Percentiles rank a stretch among this genome's conserved stretches.
phyloP scores from a whole-genome alignment of 2,329 filamentous ascomycete species.

The Berkeleyomyces rouxiae region DNA sequence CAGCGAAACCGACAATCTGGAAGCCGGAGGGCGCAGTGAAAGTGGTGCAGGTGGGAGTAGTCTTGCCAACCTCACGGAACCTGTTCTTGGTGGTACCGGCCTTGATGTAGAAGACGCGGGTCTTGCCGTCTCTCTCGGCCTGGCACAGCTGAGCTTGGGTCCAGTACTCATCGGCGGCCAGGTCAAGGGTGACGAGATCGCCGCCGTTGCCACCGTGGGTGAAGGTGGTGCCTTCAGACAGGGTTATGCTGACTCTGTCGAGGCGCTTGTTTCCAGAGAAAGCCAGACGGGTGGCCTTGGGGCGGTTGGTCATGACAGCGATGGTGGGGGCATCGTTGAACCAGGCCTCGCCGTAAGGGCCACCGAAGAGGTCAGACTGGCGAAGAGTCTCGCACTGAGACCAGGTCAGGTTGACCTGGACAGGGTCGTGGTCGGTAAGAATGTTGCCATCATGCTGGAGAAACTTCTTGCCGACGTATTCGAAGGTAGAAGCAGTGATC shows the following conservation, averaged over 20 bases:
- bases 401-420: conserved; percentile 39
- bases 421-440: conserved; percentile 48
- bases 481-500: conserved; percentile 32
- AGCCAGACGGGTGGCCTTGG: conserved; percentile 24
- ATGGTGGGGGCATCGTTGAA: conserved; percentile 37
- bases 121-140: conserved; percentile 27
- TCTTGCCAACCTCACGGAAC: conserved; percentile 27
- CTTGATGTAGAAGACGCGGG: conserved; percentile 38
- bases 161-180: conserved; percentile 33
- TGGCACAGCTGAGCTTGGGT: conserved; percentile 32
- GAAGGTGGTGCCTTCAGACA: conserved; percentile 32
- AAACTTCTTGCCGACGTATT: conserved; percentile 40
- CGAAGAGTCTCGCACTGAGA: conserved; percentile 22
- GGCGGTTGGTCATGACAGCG: conserved; percentile 18
- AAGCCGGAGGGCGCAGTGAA: conserved; percentile 31
- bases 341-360: conserved; percentile 30
- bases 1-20: conserved; percentile 36
- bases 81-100: conserved; percentile 35
- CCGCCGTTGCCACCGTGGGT: conserved; percentile 39
- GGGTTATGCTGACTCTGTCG: conserved; percentile 31
- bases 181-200: conserved; percentile 24
- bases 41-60: conserved; percentile 30
- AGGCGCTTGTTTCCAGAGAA: conserved; percentile 33
- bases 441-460: conserved; percentile 38
- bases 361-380: conserved; percentile 31